phyloP scores from a whole-genome alignment of 805 yeast species.

The Saturnispora dispora region DNA sequence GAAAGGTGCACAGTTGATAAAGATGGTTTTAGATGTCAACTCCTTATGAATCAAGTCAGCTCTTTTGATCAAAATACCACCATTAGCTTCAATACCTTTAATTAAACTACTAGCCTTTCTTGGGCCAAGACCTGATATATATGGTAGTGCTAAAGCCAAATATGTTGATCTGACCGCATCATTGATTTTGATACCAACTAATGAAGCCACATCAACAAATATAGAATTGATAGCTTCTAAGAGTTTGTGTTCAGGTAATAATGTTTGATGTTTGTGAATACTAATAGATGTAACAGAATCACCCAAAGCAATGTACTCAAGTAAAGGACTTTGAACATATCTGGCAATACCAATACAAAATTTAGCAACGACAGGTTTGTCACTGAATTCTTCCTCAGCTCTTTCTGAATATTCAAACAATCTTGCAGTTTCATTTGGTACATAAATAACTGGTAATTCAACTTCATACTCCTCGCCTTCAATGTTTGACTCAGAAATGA shows the following conservation, averaged over 20 bases:
- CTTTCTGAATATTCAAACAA: slow-evolving; percentile 73
- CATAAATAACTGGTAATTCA: slow-evolving; percentile 63
- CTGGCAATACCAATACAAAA: slow-evolving; percentile 88
- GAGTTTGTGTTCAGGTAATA: slow-evolving; percentile 56
- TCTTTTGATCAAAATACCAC: slow-evolving; percentile 56
- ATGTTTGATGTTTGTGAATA: slow-evolving; percentile 60
- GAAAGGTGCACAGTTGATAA: slow-evolving; percentile 89
- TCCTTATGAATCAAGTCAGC: slow-evolving; percentile 78
- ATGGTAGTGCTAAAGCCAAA: slow-evolving; percentile 62
- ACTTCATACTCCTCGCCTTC: slow-evolving; percentile 26
- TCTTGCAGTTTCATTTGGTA: slow-evolving; percentile 87
- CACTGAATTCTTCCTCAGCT: slow-evolving; percentile 73
- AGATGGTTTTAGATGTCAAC: slow-evolving; percentile 69
- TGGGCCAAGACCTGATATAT: slow-evolving; percentile 88
- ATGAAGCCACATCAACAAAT: slow-evolving; percentile 80
- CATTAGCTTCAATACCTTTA: slow-evolving; percentile 64
- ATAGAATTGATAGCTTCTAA: slow-evolving; percentile 64
- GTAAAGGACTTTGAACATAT: slow-evolving; percentile 84
- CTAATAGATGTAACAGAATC: slow-evolving; percentile 62
- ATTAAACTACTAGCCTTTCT: slow-evolving; percentile 85
- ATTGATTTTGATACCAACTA: slow-evolving; percentile 91
- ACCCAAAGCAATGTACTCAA: slow-evolving; percentile 77
- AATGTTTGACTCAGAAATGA: slow-evolving; percentile 38
- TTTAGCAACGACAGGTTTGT: slow-evolving; percentile 67
- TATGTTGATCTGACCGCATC: slow-evolving; percentile 75